These are phyloP conservation scores for Sinapis alba DNA, from an alignment of 441 rosid species.

Conservation along the genomic window DNA sequence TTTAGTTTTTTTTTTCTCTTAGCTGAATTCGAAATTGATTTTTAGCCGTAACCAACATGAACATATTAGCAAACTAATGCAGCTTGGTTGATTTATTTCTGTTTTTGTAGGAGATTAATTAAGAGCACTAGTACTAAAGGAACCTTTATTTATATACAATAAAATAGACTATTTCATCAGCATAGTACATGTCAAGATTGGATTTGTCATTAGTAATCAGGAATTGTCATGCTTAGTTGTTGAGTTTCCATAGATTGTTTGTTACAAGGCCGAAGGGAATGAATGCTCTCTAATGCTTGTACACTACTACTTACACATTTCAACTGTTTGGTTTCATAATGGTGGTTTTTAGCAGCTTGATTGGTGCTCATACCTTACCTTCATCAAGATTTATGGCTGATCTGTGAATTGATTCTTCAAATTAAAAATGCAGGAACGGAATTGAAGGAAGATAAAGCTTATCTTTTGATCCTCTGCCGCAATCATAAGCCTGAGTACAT, in stretches of 20 bases:
- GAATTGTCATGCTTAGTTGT: not conserved
- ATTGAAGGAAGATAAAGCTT: not conserved
- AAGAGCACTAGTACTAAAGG: not conserved
- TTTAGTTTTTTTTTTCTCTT: not conserved
- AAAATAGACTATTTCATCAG: not conserved
- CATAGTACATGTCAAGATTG: not conserved
- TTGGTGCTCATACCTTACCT: not conserved
- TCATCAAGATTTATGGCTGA: slow-evolving; percentile 5
- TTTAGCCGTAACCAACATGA: not conserved
- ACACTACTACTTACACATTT: not conserved
- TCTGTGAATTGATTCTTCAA: slow-evolving; percentile 2
- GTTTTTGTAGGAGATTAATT: not conserved
- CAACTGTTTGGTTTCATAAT: not conserved
- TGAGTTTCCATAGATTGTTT: not conserved
- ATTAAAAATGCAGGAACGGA: slow-evolving; percentile 22
- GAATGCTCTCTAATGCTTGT: not conserved
- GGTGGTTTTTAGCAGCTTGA: not conserved
- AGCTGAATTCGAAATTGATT: not conserved
- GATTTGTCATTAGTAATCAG: not conserved
- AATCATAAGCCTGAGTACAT: not conserved
- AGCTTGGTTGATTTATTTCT: not conserved
- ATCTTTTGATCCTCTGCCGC: not conserved
- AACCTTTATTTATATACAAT: not conserved
- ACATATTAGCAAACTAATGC: not conserved
- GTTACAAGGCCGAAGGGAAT: not conserved